phyloP scores from a whole-genome alignment of 2,329 filamentous ascomycete genomes.

The Hypoxylon rubiginosum region DNA sequence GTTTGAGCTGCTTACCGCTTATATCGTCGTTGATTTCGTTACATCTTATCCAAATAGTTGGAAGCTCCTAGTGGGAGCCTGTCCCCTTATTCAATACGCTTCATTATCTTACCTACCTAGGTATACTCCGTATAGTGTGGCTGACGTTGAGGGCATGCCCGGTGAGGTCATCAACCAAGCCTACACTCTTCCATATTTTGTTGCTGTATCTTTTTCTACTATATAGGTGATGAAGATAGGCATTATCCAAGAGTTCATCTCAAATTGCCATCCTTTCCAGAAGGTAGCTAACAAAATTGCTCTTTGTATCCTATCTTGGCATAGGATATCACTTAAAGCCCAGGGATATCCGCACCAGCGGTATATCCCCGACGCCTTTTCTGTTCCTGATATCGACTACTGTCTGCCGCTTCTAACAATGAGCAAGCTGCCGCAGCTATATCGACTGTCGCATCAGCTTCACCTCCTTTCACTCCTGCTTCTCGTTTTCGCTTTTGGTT shows the following conservation, averaged over 20 bases:
- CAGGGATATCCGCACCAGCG: neutral
- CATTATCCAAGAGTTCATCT: neutral
- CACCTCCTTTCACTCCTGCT: neutral
- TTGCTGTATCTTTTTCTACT: too few species aligned
- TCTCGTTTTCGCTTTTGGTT: neutral
- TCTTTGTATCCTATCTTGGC: neutral
- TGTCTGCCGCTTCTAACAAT: neutral
- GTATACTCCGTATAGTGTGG: neutral
- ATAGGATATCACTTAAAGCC: neutral
- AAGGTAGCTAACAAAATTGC: neutral
- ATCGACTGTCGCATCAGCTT: neutral
- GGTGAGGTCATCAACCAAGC: neutral
- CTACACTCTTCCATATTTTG: neutral
- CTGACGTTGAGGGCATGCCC: neutral
- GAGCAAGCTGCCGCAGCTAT: neutral
- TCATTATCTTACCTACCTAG: neutral
- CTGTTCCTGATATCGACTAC: neutral
- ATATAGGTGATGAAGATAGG: neutral
- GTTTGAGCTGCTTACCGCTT: slow-evolving; percentile 3
- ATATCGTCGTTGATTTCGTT: neutral
- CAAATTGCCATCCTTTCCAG: neutral
- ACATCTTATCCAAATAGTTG: neutral
- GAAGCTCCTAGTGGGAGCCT: neutral
- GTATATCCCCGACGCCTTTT: neutral
- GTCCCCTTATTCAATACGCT: neutral